These are phyloP conservation scores for Apiotrichum siamense DNA, from an alignment of 1,284 basidiomycete genomes.

Conservation along the genomic window DNA sequence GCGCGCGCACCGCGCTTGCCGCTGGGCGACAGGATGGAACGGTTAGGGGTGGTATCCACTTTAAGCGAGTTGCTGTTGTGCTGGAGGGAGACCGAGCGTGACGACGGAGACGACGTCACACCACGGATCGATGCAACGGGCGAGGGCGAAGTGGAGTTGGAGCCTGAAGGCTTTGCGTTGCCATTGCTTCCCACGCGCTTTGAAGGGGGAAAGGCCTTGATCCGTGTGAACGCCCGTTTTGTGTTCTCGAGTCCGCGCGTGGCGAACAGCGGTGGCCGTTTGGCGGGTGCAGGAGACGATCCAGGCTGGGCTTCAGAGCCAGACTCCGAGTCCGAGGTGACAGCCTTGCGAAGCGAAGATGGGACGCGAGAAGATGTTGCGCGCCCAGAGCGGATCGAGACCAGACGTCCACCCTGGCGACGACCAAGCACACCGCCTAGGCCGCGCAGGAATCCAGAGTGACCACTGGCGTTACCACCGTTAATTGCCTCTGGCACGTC, in stretches of 20 bases:
- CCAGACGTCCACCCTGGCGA: constrained; percentile 19
- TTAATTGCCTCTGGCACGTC: constrained; percentile 24
- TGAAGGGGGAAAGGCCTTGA: constrained; percentile 32
- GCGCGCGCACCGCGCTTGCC: constrained; percentile 5
- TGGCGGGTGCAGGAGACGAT: constrained; percentile 2
- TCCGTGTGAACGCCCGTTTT: constrained; percentile 26
- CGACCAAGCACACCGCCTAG: constrained; percentile 24
- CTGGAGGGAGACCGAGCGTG: neutral
- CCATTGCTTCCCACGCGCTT: constrained; percentile 2
- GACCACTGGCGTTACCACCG: constrained; percentile 17
- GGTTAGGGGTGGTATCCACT: neutral
- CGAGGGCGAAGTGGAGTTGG: constrained; percentile 2
- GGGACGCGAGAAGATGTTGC: constrained; percentile 13
- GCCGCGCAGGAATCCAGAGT: constrained; percentile 20
- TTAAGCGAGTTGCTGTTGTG: neutral
- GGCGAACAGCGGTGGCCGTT: constrained; percentile 15
- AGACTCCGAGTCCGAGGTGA: constrained; percentile 19
- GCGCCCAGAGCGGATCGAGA: constrained; percentile 8
- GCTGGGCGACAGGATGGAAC: constrained; percentile 1
- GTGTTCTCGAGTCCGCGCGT: constrained; percentile 27
- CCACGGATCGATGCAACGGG: constrained; percentile 10
- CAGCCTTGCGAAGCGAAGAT: constrained; percentile 9
- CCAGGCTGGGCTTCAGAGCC: constrained; percentile 5
- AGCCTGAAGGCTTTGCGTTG: neutral
- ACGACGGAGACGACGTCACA: neutral